phyloP scores from a whole-genome alignment of 2,329 filamentous ascomycete genomes.

The Sporothrix dimorphospora region DNA sequence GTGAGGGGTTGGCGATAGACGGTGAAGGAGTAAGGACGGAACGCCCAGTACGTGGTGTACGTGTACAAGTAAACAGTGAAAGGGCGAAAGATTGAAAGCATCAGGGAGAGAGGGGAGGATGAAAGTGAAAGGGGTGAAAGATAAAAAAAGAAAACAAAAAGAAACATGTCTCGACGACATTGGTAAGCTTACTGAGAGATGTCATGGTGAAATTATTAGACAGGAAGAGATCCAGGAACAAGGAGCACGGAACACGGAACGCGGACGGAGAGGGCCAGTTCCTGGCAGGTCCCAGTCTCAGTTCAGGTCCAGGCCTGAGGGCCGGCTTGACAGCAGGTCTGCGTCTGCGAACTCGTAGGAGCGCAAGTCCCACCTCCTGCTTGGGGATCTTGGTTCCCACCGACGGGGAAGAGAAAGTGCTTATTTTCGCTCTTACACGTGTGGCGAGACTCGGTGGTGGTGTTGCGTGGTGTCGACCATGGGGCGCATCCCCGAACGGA shows the following conservation, averaged over 20 bases:
- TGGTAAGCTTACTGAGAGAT: conserved; percentile 34
- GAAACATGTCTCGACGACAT: neutral
- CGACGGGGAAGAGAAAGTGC: neutral
- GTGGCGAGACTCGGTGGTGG: conserved; percentile 18
- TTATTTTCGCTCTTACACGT: conserved; percentile 19
- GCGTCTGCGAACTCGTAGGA: neutral
- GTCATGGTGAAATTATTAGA: conserved; percentile 49
- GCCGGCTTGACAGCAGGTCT: neutral
- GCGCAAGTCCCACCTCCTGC: neutral
- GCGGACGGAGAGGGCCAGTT: neutral
- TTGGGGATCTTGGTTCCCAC: conserved; percentile 5
- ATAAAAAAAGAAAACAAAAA: conserved; percentile 14
- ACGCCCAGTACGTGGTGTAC: neutral
- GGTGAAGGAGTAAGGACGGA: neutral
- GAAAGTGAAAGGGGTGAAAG: neutral
- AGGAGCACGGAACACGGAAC: conserved; percentile 12
- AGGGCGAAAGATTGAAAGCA: too few relatives aligned
- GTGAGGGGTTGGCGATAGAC: neutral
- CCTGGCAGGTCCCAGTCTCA: neutral
- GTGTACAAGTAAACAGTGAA: neutral
- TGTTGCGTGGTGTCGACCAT: conserved; percentile 14
- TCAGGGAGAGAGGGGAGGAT: neutral
- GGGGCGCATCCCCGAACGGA: neutral
- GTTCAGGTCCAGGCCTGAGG: neutral
- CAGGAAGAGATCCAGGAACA: conserved; percentile 14